Conservation (phyloP, 2,329 filamentous ascomycete genomes). For the Pseudogymnoascus destructans region DNA sequence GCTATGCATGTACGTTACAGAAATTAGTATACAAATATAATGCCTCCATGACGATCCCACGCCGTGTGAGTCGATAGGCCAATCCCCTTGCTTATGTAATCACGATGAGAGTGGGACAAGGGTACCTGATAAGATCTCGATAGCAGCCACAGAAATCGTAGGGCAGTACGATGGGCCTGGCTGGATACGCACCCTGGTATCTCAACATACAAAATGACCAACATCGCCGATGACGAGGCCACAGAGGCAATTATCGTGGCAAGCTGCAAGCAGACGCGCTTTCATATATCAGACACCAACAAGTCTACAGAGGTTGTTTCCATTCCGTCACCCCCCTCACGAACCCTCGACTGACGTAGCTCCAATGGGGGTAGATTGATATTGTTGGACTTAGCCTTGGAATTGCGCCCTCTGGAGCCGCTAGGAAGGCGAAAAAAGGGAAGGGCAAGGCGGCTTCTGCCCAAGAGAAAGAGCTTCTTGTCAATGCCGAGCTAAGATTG, state of each 20-base stretch:
- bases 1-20: no score
- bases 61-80: slow-evolving; percentile 5
- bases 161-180: slow-evolving; percentile 4
- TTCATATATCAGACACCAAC: slow-evolving; percentile 24
- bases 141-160: not conserved
- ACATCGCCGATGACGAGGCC: not conserved
- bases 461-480: slow-evolving; percentile 52
- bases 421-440: slow-evolving; percentile 32
- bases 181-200: not conserved
- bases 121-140: slow-evolving; percentile 7
- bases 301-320: not conserved
- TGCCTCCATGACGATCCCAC: not conserved
- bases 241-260: slow-evolving; percentile 17
- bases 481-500: slow-evolving; percentile 54
- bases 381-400: slow-evolving; percentile 41
- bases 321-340: not conserved
- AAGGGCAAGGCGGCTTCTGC: slow-evolving; percentile 34
- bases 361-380: slow-evolving; percentile 60
- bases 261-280: slow-evolving; percentile 25
- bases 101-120: not conserved
- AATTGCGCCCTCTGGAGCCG: slow-evolving; percentile 26
- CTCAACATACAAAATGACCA: not conserved
- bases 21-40: no score
- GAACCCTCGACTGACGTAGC: slow-evolving; percentile 28
- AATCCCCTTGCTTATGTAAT: not conserved